These are phyloP conservation scores for Usnea hakonensis DNA, from an alignment of 495 filamentous ascomycete genomes.

Conservation along the genomic window DNA sequence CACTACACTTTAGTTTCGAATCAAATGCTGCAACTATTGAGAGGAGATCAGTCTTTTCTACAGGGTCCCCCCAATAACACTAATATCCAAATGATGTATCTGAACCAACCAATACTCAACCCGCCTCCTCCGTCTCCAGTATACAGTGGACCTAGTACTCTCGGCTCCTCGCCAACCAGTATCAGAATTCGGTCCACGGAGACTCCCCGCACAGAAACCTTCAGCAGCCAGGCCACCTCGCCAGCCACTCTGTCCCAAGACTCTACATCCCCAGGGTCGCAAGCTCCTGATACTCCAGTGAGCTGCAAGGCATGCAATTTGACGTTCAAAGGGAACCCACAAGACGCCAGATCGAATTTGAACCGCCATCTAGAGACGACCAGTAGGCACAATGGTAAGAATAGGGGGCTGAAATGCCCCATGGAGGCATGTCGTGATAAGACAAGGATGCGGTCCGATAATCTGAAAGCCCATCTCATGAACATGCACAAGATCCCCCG, in stretches of 20 bases:
- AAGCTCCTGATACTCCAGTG: background rate
- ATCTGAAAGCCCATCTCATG: background rate
- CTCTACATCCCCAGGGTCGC: constrained; percentile 3
- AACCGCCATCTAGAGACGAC: background rate
- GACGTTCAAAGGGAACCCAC: background rate
- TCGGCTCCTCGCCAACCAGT: constrained; percentile 2
- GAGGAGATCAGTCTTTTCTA: background rate
- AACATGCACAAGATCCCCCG: background rate
- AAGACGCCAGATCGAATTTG: constrained; percentile 1
- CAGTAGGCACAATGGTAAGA: background rate
- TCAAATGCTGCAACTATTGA: background rate
- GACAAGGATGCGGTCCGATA: constrained; percentile 3
- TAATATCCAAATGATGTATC: background rate
- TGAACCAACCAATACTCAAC: background rate
- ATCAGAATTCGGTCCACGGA: background rate
- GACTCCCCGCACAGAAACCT: background rate
- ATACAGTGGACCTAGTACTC: background rate
- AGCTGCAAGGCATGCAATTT: background rate
- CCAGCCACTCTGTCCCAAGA: background rate
- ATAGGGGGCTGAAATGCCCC: constrained; percentile 5
- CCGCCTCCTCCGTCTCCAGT: background rate
- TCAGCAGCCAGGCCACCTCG: background rate
- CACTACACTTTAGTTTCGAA: background rate
- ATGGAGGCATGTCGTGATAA: background rate
- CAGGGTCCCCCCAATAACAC: background rate